These are phyloP conservation scores for Aspergillus steynii DNA, from an alignment of 495 filamentous ascomycete species.

Conservation along the genomic window DNA sequence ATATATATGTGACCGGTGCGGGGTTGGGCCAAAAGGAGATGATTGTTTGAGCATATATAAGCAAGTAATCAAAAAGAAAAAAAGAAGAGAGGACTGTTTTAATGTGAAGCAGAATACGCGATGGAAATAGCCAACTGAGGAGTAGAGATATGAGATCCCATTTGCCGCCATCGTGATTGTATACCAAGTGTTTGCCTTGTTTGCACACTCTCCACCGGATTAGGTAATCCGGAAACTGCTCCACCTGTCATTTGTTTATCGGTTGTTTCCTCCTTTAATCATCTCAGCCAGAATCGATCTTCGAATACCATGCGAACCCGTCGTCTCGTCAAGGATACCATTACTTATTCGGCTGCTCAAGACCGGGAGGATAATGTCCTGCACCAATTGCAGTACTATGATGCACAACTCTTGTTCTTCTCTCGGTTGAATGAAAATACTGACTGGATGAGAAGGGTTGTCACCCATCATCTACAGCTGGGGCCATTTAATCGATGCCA, in stretches of 20 bases:
- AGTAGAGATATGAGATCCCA: constrained; percentile 7
- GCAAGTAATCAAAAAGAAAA: neutral
- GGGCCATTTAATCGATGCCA: constrained; percentile 17
- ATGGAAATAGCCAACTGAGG: neutral
- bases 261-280: too few relatives aligned
- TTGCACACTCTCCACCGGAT: too few relatives aligned
- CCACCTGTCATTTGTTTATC: too few relatives aligned
- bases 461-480: constrained; percentile 30
- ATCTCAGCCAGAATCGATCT: too few relatives aligned
- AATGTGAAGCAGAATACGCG: neutral
- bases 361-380: constrained; percentile 15
- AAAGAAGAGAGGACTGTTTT: neutral
- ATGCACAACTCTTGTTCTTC: constrained; percentile 23
- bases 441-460: constrained; percentile 24
- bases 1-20: too few relatives aligned
- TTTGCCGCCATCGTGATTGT: too few relatives aligned
- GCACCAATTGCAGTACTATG: constrained; percentile 19
- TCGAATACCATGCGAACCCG: too few relatives aligned
- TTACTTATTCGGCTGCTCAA: too few relatives aligned
- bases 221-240: too few relatives aligned
- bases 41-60: neutral
- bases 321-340: too few relatives aligned
- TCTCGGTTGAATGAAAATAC: constrained; percentile 11
- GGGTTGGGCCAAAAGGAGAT: too few relatives aligned
- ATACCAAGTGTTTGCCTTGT: too few relatives aligned